These are phyloP conservation scores for Glarea lozoyensis DNA, from an alignment of 495 filamentous ascomycete species.

Conservation along the genomic window DNA sequence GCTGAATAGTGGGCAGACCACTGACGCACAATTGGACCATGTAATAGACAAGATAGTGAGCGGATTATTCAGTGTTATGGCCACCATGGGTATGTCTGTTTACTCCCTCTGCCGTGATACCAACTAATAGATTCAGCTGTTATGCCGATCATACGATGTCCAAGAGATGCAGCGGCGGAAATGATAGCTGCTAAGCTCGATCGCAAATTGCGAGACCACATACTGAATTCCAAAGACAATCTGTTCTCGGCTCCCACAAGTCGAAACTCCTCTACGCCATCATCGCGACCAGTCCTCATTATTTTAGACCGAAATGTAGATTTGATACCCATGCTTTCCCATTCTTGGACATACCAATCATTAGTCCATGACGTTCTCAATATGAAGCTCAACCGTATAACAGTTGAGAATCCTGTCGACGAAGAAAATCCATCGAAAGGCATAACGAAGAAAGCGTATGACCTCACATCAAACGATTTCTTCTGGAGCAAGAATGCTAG, in stretches of 20 bases:
- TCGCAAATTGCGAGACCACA: slow-evolving; percentile 90
- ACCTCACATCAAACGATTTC: slow-evolving; percentile 84
- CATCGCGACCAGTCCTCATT: slow-evolving; percentile 73
- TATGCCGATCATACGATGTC: slow-evolving; percentile 90
- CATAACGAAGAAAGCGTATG: slow-evolving; percentile 74
- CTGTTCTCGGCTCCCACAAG: slow-evolving; percentile 56
- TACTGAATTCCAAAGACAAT: slow-evolving; percentile 95
- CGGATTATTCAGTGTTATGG: slow-evolving; percentile 90
- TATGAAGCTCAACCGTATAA: slow-evolving; percentile 95
- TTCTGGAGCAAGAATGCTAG: slow-evolving; percentile 97
- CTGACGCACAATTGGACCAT: slow-evolving; percentile 78
- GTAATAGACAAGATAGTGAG: slow-evolving; percentile 87
- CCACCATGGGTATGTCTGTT: slow-evolving; percentile 71
- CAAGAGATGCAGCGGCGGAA: slow-evolving; percentile 86
- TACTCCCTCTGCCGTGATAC: slow-evolving; percentile 31
- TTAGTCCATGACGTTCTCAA: slow-evolving; percentile 90
- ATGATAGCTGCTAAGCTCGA: slow-evolving; percentile 91
- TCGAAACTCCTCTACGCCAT: slow-evolving; percentile 43
- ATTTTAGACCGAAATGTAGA: slow-evolving; percentile 94
- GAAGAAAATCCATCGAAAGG: slow-evolving; percentile 64
- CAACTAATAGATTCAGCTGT: slow-evolving; percentile 26
- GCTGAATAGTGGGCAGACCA: slow-evolving; percentile 85
- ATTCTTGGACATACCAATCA: slow-evolving; percentile 98
- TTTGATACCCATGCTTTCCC: slow-evolving; percentile 94
- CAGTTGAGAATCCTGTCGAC: slow-evolving; percentile 72